phyloP scores from a whole-genome alignment of 331 rosid genomes.

The Cydonia oblonga region DNA sequence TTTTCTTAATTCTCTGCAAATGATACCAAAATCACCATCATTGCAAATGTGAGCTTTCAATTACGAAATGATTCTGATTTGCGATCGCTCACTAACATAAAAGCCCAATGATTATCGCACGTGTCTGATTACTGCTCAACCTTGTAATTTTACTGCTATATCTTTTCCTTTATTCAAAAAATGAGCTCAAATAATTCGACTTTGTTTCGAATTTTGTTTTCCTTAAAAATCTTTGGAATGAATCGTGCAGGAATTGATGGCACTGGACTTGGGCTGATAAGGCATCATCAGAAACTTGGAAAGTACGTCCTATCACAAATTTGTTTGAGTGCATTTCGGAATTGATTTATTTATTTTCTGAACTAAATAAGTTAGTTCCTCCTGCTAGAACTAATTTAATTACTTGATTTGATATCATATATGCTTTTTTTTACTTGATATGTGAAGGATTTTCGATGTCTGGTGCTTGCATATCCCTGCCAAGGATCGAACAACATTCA shows the following conservation, averaged over 20 bases:
- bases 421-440: not conserved
- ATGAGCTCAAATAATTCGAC: not conserved
- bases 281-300: slow-evolving; percentile 52
- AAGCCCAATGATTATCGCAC: not conserved
- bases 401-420: not conserved
- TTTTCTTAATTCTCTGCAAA: not conserved
- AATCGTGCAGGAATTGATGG: slow-evolving; percentile 64
- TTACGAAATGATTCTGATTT: not conserved
- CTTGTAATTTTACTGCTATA: not conserved
- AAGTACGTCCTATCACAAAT: slow-evolving; percentile 31
- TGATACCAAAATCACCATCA: not conserved
- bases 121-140: not conserved
- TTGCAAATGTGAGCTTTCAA: not conserved
- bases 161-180: no score
- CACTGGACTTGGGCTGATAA: slow-evolving; percentile 70
- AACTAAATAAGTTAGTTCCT: not conserved
- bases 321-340: not conserved
- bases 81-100: not conserved
- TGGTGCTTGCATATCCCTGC: slow-evolving; percentile 94
- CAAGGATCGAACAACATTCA: slow-evolving; percentile 62
- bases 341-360: not conserved
- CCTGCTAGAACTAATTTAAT: not conserved
- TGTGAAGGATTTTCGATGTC: slow-evolving; percentile 61
- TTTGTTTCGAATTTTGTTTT: not conserved
- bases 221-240: not conserved